Conservation (phyloP, 2,329 filamentous ascomycete species). For the Trichoderma asperellum region DNA sequence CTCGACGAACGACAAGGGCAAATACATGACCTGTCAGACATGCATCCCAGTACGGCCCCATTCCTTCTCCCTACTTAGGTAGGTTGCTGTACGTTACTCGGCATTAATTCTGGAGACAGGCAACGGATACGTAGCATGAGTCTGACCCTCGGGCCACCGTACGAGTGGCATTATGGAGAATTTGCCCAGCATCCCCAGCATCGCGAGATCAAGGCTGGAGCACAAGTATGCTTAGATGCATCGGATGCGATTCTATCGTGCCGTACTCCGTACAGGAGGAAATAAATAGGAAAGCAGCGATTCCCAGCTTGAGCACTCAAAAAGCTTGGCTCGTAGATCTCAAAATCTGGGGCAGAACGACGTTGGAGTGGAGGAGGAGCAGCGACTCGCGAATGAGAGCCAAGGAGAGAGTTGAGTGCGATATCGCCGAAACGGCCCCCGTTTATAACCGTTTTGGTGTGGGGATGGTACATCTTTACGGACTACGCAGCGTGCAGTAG, state of each 20-base stretch:
- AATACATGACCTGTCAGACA: slow-evolving; percentile 25
- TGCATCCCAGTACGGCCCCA: slow-evolving; percentile 20
- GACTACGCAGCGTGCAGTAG: background rate
- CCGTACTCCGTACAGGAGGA: background rate
- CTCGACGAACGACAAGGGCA: slow-evolving; percentile 7
- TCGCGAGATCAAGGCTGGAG: slow-evolving; percentile 9
- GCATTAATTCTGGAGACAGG: slow-evolving; percentile 16
- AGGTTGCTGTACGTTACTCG: slow-evolving; percentile 7
- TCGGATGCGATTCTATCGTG: slow-evolving; percentile 2
- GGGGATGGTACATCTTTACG: background rate
- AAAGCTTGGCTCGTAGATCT: slow-evolving; percentile 25
- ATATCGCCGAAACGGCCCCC: slow-evolving; percentile 7
- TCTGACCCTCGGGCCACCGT: slow-evolving; percentile 13
- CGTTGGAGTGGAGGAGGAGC: slow-evolving; percentile 8
- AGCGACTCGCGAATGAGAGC: slow-evolving; percentile 24
- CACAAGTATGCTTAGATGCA: background rate
- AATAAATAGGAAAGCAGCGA: background rate
- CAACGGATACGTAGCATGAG: slow-evolving; percentile 17
- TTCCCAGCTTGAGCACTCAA: slow-evolving; percentile 2
- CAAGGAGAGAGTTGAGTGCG: background rate
- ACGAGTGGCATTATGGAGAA: slow-evolving; percentile 14
- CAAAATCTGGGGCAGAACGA: slow-evolving; percentile 19
- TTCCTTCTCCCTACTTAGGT: slow-evolving; percentile 19
- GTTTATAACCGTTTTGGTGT: slow-evolving; percentile 19
- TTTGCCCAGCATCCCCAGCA: slow-evolving; percentile 1